Evolutionary conservation across 169 alveolate species (phyloP).

Genomic region (Plasmodium gonderi): DNA sequence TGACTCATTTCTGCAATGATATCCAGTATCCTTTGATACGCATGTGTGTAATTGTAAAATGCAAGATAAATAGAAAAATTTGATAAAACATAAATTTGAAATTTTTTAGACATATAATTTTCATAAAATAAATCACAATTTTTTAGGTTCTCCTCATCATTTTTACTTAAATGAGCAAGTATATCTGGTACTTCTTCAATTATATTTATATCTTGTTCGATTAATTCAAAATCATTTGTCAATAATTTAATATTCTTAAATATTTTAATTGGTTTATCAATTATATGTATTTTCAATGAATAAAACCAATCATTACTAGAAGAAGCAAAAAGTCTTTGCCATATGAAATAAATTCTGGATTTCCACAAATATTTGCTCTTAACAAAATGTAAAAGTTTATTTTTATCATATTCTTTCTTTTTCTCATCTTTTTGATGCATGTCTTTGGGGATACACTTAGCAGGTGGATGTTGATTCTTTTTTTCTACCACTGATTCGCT

Average conservation of each 20-base stretch:
- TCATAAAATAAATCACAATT: conserved; percentile 35
- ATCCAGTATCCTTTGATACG: conserved; percentile 49
- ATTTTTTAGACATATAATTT: conserved; percentile 54
- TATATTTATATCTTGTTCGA: conserved; percentile 31
- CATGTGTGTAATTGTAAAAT: conserved; percentile 76
- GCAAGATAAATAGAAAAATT: conserved; percentile 78
- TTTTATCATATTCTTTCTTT: neutral
- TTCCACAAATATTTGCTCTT: conserved; percentile 73
- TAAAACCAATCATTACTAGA: conserved; percentile 15
- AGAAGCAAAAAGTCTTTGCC: conserved; percentile 71
- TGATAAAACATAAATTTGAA: conserved; percentile 76
- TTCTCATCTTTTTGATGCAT: neutral
- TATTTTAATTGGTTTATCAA: conserved; percentile 46
- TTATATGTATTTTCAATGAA: conserved; percentile 28
- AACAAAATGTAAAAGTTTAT: conserved; percentile 9
- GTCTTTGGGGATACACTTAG: neutral
- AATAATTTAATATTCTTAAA: conserved; percentile 49
- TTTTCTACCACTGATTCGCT: too few species aligned
- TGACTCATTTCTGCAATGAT: conserved; percentile 68
- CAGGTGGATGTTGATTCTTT: neutral
- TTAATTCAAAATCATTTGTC: conserved; percentile 29
- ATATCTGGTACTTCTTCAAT: conserved; percentile 7
- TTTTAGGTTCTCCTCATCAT: neutral
- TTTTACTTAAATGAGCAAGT: conserved; percentile 5
- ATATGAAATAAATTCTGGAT: conserved; percentile 64